Conservation (phyloP, 495 filamentous ascomycete genomes). For the Xylaria scruposa region DNA sequence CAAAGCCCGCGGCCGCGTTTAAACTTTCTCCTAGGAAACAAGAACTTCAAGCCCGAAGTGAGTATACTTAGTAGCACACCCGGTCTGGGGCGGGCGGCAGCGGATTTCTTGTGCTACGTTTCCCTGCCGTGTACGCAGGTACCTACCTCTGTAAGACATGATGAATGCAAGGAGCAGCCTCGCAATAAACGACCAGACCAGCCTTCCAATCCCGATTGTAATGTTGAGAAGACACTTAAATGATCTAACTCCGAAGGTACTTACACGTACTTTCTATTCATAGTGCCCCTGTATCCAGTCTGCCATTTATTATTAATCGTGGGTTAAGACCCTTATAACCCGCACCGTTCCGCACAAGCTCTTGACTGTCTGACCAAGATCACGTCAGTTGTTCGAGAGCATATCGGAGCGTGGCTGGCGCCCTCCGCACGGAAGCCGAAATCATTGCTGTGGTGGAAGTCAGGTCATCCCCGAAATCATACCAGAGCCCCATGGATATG, state of each 20-base stretch:
- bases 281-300: not conserved
- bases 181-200: not conserved
- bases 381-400: conserved; percentile 3
- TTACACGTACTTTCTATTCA: not conserved
- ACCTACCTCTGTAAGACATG: not conserved
- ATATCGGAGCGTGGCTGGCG: not conserved
- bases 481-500: not conserved
- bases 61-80: not conserved
- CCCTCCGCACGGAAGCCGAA: not conserved
- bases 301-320: not conserved
- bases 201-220: not conserved
- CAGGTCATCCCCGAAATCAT: conserved; percentile 11
- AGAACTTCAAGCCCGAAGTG: not conserved
- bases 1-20: conserved; percentile 8
- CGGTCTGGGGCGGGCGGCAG: not conserved
- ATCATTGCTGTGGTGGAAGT: not conserved
- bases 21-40: not conserved
- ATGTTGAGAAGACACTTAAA: not conserved
- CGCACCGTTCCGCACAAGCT: conserved; percentile 3
- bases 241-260: not conserved
- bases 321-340: not conserved
- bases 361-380: not conserved
- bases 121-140: not conserved
- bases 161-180: not conserved
- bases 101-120: not conserved